These are phyloP conservation scores for Nymphaea colorata DNA, from an alignment of 164 flowering plant genomes.

Conservation along the genomic window DNA sequence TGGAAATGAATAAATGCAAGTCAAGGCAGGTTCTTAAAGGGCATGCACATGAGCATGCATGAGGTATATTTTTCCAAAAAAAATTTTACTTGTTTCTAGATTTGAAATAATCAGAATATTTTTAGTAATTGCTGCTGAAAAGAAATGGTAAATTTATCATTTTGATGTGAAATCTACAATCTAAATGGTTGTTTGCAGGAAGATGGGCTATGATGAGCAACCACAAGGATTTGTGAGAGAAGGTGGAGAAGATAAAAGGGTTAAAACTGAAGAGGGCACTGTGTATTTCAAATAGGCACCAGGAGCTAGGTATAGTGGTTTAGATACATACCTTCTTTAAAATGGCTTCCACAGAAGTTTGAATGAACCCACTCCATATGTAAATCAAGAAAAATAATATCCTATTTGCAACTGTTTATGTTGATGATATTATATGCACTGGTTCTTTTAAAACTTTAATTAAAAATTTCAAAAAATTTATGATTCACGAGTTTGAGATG, in stretches of 20 bases:
- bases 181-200: neutral
- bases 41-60: neutral
- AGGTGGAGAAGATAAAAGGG: neutral
- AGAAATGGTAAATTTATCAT: neutral
- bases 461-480: neutral
- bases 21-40: neutral
- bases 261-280: neutral
- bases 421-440: neutral
- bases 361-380: neutral
- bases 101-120: neutral
- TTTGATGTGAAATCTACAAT: neutral
- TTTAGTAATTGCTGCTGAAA: neutral
- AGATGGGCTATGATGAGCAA: neutral
- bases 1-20: neutral
- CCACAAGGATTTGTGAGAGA: neutral
- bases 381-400: neutral
- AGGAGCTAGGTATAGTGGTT: neutral
- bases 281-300: neutral
- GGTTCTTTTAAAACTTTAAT: neutral
- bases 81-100: neutral
- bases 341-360: neutral
- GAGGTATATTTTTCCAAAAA: neutral
- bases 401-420: neutral
- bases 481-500: neutral
- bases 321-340: neutral